phyloP scores from a whole-genome alignment of 2,329 filamentous ascomycete species.

The Raffaelea deltoideospora region DNA sequence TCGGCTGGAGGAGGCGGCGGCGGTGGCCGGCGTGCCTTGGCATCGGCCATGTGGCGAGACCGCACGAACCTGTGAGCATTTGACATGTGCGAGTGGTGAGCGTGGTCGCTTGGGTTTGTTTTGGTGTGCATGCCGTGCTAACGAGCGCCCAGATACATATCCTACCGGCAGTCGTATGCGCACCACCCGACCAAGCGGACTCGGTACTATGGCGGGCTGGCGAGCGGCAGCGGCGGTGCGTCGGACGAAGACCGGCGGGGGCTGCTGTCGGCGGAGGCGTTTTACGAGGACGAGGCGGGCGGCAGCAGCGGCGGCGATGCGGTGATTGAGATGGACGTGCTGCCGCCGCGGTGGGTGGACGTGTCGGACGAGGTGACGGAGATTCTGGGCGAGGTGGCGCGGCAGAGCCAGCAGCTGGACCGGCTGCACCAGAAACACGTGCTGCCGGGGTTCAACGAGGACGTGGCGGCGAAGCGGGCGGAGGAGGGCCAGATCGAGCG shows the following conservation, averaged over 20 bases:
- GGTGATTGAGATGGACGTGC: slow-evolving; percentile 94
- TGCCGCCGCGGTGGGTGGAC: slow-evolving; percentile 92
- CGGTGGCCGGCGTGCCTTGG: slow-evolving; percentile 15
- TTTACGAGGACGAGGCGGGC: slow-evolving; percentile 51
- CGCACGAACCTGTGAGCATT: slow-evolving; percentile 80
- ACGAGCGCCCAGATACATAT: slow-evolving; percentile 86
- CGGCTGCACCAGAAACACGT: slow-evolving; percentile 95
- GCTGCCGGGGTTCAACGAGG: slow-evolving; percentile 89
- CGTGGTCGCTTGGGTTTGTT: too few species aligned
- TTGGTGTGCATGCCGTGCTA: too few species aligned
- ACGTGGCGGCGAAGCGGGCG: slow-evolving; percentile 60
- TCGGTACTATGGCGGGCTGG: slow-evolving; percentile 36
- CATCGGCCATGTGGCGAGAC: slow-evolving; percentile 91
- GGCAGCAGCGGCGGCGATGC: slow-evolving; percentile 55
- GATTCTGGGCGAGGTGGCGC: slow-evolving; percentile 62
- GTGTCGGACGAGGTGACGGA: slow-evolving; percentile 88
- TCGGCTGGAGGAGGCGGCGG: slow-evolving; percentile 11
- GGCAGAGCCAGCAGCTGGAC: slow-evolving; percentile 72
- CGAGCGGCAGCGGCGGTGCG: slow-evolving; percentile 33
- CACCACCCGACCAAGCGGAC: slow-evolving; percentile 84
- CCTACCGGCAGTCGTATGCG: slow-evolving; percentile 95
- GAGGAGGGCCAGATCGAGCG: slow-evolving; percentile 86
- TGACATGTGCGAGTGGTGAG: slow-evolving; percentile 2
- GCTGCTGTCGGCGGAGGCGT: slow-evolving; percentile 62
- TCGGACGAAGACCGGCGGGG: slow-evolving; percentile 49